A percentile compares a stretch with the other conserved stretches of the same genome.
Conservation (phyloP, 2,329 filamentous ascomycete species). For the Cercospora citrullina region DNA sequence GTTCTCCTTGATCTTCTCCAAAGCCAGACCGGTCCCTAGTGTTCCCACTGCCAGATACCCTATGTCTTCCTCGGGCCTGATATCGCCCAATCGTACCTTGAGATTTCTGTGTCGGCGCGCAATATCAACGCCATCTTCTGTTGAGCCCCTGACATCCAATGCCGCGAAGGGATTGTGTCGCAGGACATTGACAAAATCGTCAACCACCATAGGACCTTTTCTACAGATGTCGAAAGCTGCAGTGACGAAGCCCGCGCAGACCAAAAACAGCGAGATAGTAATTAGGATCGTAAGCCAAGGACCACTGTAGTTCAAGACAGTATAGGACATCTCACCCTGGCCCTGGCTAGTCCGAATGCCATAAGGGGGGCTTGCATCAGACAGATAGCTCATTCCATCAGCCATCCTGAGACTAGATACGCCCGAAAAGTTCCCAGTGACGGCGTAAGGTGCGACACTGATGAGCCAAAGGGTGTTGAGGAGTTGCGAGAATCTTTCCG, state of each 20-base stretch:
- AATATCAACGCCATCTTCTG: not conserved
- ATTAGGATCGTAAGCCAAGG: not conserved
- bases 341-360: too few species aligned
- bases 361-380: too few species aligned
- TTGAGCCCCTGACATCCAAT: not conserved
- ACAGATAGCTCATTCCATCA: too few species aligned
- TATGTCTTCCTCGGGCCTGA: not conserved
- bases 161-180: not conserved
- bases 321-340: too few species aligned
- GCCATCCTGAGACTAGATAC: too few species aligned
- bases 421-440: too few species aligned
- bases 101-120: not conserved
- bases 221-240: not conserved
- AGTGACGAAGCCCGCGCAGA: not conserved
- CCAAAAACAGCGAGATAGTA: not conserved
- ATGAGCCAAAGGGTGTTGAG: not conserved
- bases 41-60: not conserved
- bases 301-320: too few species aligned
- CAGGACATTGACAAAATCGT: not conserved
- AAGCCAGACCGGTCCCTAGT: not conserved
- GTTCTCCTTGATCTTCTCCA: not conserved
- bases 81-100: not conserved
- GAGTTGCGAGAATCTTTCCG: not conserved
- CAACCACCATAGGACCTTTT: not conserved
- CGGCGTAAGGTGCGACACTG: not conserved